phyloP scores from a whole-genome alignment of 306 rosid species.

The Neltuma alba region DNA sequence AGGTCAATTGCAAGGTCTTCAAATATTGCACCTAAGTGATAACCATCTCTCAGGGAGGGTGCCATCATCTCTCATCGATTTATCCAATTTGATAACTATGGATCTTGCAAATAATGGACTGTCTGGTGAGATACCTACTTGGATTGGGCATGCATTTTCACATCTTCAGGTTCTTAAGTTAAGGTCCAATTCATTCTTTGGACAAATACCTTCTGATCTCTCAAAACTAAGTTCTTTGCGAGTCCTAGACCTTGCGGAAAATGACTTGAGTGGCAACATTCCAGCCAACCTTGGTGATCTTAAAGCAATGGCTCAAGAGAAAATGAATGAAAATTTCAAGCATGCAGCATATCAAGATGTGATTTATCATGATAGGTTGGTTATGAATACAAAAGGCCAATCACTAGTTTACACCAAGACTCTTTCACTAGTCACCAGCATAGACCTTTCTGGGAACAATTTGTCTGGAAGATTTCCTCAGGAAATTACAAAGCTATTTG shows the following conservation, averaged over 20 bases:
- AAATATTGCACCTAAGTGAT: constrained; percentile 34
- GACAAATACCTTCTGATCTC: constrained; percentile 31
- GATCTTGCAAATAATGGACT: not conserved
- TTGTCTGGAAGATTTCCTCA: constrained; percentile 45
- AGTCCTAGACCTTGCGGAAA: constrained; percentile 48
- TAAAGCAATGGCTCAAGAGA: constrained; percentile 30
- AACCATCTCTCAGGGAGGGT: constrained; percentile 37
- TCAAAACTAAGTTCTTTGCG: constrained; percentile 26
- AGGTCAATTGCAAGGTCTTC: constrained; percentile 39
- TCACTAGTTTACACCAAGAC: constrained; percentile 23
- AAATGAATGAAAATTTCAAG: not conserved
- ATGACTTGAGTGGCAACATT: constrained; percentile 43
- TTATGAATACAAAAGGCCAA: constrained; percentile 25
- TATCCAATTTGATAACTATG: not conserved
- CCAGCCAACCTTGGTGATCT: constrained; percentile 41
- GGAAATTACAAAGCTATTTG: constrained; percentile 42
- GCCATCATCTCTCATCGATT: not conserved
- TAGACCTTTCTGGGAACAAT: constrained; percentile 53
- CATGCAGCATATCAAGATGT: not conserved
- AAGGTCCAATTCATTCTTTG: constrained; percentile 50
- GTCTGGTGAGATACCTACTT: constrained; percentile 40
- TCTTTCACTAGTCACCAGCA: constrained; percentile 48
- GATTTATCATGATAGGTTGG: constrained; percentile 39
- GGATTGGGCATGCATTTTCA: constrained; percentile 39
- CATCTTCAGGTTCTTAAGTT: constrained; percentile 38